Percentiles rank a stretch among this genome's conserved stretches.
Conservation (phyloP, 345 rosid species). For the Mallotus nudiflorus region DNA sequence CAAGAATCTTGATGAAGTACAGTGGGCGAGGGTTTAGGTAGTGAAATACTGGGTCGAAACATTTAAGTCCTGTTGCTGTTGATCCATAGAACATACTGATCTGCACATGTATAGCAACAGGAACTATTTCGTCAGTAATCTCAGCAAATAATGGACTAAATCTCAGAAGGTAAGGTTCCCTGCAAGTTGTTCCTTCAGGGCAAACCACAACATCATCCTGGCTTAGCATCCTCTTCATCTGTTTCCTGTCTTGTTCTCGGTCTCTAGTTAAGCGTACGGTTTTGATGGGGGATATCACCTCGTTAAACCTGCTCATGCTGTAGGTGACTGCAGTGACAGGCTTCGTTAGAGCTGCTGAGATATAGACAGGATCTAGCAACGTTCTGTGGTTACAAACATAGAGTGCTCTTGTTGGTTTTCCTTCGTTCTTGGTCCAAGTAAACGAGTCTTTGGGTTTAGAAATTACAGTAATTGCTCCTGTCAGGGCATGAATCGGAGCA, state of each 20-base stretch:
- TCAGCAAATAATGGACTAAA: conserved; percentile 80
- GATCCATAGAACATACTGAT: conserved; percentile 69
- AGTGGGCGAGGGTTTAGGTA: conserved; percentile 57
- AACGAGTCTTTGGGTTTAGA: conserved; percentile 10
- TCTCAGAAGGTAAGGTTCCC: conserved; percentile 71
- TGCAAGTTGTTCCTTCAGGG: conserved; percentile 87
- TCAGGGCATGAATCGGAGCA: conserved; percentile 31
- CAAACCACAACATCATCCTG: conserved; percentile 75
- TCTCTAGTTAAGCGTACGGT: conserved; percentile 62
- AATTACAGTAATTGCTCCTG: conserved; percentile 38
- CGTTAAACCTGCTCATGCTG: conserved; percentile 68
- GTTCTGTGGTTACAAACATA: conserved; percentile 82
- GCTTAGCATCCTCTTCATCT: conserved; percentile 47
- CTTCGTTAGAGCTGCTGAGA: conserved; percentile 43
- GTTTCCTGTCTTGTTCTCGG: conserved; percentile 49
- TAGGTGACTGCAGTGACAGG: conserved; percentile 68
- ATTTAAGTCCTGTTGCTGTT: conserved; percentile 73
- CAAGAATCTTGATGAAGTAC: conserved; percentile 49
- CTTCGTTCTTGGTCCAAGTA: conserved; percentile 2
- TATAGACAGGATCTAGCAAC: conserved; percentile 63
- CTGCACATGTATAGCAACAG: conserved; percentile 50
- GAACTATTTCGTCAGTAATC: conserved; percentile 55
- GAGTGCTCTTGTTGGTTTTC: conserved; percentile 33
- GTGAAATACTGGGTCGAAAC: conserved; percentile 68
- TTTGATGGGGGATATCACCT: conserved; percentile 65